phyloP scores from a whole-genome alignment of 1,139 yeast genomes.

The Yamadazyma sp. region DNA sequence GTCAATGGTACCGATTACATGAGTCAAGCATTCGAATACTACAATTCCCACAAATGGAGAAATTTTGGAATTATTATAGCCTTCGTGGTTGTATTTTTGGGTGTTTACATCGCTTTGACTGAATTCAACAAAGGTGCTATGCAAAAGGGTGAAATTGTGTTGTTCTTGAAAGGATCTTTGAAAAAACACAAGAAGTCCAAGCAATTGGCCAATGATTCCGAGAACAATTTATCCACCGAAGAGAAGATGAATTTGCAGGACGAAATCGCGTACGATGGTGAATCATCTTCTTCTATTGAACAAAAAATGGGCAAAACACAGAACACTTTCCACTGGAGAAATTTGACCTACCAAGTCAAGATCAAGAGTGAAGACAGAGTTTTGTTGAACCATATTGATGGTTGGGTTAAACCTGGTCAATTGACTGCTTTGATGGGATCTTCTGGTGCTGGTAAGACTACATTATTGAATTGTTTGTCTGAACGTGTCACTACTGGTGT shows the following conservation, averaged over 20 bases:
- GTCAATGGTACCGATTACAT: conserved; percentile 65
- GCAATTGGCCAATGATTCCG: conserved; percentile 14
- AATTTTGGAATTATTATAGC: conserved; percentile 71
- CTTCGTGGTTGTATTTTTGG: conserved; percentile 54
- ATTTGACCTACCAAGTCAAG: conserved; percentile 42
- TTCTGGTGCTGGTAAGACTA: conserved; percentile 44
- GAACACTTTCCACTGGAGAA: conserved; percentile 44
- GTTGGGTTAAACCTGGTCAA: conserved; percentile 47
- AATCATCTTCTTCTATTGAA: conserved; percentile 14
- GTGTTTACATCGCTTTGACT: conserved; percentile 54
- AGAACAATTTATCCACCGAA: conserved; percentile 14
- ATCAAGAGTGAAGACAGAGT: conserved; percentile 44
- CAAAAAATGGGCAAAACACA: conserved; percentile 12
- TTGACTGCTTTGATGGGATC: conserved; percentile 40
- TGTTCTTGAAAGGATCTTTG: conserved; percentile 49
- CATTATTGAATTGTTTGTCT: conserved; percentile 37
- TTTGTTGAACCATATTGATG: conserved; percentile 57
- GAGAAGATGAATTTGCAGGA: conserved; percentile 23
- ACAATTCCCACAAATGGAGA: conserved; percentile 73
- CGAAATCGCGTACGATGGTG: conserved; percentile 17
- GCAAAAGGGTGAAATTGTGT: conserved; percentile 80
- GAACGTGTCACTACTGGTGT: conserved; percentile 38
- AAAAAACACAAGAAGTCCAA: conserved; percentile 23
- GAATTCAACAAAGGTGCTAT: conserved; percentile 72
- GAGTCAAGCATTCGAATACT: conserved; percentile 44